Conservation (phyloP, 177 flowering plant genomes). For the Vitis hybrid region DNA sequence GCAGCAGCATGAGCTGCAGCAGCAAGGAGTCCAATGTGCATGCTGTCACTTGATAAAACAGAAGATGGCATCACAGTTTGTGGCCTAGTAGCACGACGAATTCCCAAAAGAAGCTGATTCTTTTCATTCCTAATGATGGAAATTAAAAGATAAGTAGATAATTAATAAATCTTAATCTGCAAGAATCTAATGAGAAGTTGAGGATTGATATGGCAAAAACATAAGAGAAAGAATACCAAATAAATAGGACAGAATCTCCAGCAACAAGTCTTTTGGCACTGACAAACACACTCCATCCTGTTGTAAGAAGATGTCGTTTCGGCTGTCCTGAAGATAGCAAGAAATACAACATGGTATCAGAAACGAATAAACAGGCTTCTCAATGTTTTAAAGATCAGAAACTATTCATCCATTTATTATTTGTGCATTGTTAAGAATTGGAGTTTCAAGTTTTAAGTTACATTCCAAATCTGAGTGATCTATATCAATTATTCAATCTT, state of each 20-base stretch:
- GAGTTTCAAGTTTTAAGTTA: too few relatives aligned
- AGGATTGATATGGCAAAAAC: not conserved
- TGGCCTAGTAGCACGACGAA: slow-evolving; percentile 77
- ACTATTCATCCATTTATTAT: too few relatives aligned
- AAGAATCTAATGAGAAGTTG: too few relatives aligned
- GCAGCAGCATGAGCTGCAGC: slow-evolving; percentile 93
- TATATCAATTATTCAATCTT: too few relatives aligned
- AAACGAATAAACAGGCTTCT: too few relatives aligned
- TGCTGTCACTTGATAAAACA: slow-evolving; percentile 86
- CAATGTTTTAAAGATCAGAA: too few relatives aligned
- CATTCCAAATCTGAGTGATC: too few relatives aligned
- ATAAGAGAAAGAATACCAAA: slow-evolving; percentile 39
- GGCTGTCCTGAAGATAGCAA: slow-evolving; percentile 66
- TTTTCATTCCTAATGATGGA: slow-evolving; percentile 63
- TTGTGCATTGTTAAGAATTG: too few relatives aligned
- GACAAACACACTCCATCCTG: slow-evolving; percentile 92
- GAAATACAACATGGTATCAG: not conserved
- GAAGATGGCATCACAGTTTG: slow-evolving; percentile 92
- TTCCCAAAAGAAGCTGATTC: slow-evolving; percentile 75
- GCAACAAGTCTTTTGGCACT: slow-evolving; percentile 88
- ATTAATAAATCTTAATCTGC: too few relatives aligned
- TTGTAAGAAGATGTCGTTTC: slow-evolving; percentile 85
- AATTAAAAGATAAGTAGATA: not conserved
- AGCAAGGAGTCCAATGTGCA: slow-evolving; percentile 93
- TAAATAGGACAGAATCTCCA: slow-evolving; percentile 86